Evolutionary conservation across 2,329 filamentous ascomycete species (phyloP).

Genomic region (Xylariaceae sp.): DNA sequence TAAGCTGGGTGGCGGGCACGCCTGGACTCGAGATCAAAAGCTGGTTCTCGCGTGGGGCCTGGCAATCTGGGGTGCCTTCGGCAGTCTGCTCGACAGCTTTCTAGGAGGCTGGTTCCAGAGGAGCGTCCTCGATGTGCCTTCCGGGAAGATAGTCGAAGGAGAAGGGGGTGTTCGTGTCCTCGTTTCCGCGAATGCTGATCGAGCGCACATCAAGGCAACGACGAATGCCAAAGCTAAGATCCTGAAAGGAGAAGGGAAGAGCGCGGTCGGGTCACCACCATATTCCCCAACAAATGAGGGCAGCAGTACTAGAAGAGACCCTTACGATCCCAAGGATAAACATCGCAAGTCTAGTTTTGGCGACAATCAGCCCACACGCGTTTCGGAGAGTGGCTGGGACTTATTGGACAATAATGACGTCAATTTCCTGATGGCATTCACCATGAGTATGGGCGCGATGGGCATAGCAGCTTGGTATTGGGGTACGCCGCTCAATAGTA

Average conservation of each 20-base stretch:
- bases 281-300: conserved; percentile 22
- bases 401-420: conserved; percentile 93
- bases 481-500: conserved; percentile 38
- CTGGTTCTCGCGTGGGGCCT: conserved; percentile 51
- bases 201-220: conserved; percentile 28
- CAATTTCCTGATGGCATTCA: conserved; percentile 84
- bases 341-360: conserved; percentile 50
- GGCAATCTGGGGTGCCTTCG: conserved; percentile 68
- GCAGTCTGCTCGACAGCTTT: conserved; percentile 82
- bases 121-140: conserved; percentile 78
- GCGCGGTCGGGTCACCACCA: conserved; percentile 36
- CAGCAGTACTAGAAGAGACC: conserved; percentile 32
- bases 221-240: conserved; percentile 37
- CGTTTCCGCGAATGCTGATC: conserved; percentile 32
- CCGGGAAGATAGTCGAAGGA: conserved; percentile 86
- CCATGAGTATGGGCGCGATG: conserved; percentile 79
- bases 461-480: conserved; percentile 56
- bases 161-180: conserved; percentile 63
- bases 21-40: conserved; percentile 46
- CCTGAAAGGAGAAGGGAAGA: conserved; percentile 40
- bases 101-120: conserved; percentile 82
- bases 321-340: conserved; percentile 47
- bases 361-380: conserved; percentile 54
- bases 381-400: conserved; percentile 64
- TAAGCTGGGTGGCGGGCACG: conserved; percentile 37